Evolutionary conservation across 1,284 basidiomycete genomes (phyloP), one percentile per base, ranked within the genome.

Genomic region (Tranzscheliella williamsii): DNA sequence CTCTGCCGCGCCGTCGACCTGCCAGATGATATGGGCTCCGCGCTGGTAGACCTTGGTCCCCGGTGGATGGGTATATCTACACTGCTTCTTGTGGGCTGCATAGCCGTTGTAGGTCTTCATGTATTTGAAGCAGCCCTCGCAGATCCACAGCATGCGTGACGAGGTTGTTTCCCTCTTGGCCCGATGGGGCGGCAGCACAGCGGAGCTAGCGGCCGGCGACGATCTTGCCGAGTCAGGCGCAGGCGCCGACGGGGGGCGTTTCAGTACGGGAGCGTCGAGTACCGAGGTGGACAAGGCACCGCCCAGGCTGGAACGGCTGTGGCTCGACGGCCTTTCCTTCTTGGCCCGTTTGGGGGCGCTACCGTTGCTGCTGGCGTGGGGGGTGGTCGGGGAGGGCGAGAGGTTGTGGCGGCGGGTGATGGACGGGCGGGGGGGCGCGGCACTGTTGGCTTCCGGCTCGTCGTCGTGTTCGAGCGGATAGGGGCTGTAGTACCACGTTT

Each of bases 71-170:
- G 81, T 83, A 55, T 84, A 78, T 4, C 81, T 81, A 73, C 94
- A 97, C 34, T 81, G 82, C 74, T 84, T 87, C 87, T 60, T 57
- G 46, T 77, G 75, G 0, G 49, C 42, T 2, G 56, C 51, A 35
- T 63, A 73, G 26, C 61, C 68, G 9, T 54, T 48, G 31, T 68
- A 56, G 2, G 70, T 67, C 24, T 55, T 49, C 87, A 93, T 91
- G 78, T 97, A 98, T 80, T 95, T 96, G 85, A 97, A 95, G 80
- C 94, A 98, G 47, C 87, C 84, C 55, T 91, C 87, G 75, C 91
- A 94, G 16, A 94, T 89, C 82, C 81, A 75, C 18, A 76, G 57
- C 42, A 46, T 42, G n/a, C 51, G 47, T 9, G 49, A 52, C 1
- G 20, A 2, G 13, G 21, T 21, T 12, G 16, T 20, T 23, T 55